A percentile compares a stretch with the other conserved stretches of the same genome.
Conservation (phyloP, 371 early-diverging fungal species). For the Smittium culicis region DNA sequence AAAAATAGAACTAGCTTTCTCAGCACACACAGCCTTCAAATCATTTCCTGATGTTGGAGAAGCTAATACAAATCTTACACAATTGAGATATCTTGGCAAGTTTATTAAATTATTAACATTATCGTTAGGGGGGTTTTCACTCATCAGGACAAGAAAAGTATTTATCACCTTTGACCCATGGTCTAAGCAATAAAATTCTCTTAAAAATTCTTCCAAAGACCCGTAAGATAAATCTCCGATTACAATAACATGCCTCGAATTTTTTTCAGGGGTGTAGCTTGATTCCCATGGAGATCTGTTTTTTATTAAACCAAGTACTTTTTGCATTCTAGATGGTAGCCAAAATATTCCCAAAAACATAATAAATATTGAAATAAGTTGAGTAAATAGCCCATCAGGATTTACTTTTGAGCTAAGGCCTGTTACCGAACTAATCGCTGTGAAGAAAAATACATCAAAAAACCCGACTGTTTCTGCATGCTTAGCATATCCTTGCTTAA, state of each 20-base stretch:
- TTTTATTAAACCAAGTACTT: constrained; percentile 40
- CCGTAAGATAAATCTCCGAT: constrained; percentile 41
- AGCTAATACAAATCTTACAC: constrained; percentile 51
- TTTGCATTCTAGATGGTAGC: constrained; percentile 47
- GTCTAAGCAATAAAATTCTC: constrained; percentile 58
- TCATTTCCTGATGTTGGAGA: constrained; percentile 39
- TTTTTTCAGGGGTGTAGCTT: constrained; percentile 28
- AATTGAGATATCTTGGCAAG: constrained; percentile 40
- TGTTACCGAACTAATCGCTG: constrained; percentile 38
- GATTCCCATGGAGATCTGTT: constrained; percentile 36
- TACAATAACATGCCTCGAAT: constrained; percentile 43
- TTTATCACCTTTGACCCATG: constrained; percentile 40
- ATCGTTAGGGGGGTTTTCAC: constrained; percentile 41
- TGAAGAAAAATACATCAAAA: constrained; percentile 50
- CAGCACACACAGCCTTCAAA: constrained; percentile 33
- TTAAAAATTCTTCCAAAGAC: constrained; percentile 42
- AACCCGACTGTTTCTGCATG: constrained; percentile 36
- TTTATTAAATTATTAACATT: constrained; percentile 32
- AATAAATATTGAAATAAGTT: constrained; percentile 43
- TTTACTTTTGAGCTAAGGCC: constrained; percentile 44
- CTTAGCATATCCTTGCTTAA: constrained; percentile 29
- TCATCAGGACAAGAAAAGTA: constrained; percentile 48
- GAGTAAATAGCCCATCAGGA: constrained; percentile 41
- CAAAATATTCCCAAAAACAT: constrained; percentile 54
- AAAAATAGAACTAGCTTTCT: constrained; percentile 41